Conservation (phyloP, 1,139 yeast species). For the Protomyces lactucae-debilis region DNA sequence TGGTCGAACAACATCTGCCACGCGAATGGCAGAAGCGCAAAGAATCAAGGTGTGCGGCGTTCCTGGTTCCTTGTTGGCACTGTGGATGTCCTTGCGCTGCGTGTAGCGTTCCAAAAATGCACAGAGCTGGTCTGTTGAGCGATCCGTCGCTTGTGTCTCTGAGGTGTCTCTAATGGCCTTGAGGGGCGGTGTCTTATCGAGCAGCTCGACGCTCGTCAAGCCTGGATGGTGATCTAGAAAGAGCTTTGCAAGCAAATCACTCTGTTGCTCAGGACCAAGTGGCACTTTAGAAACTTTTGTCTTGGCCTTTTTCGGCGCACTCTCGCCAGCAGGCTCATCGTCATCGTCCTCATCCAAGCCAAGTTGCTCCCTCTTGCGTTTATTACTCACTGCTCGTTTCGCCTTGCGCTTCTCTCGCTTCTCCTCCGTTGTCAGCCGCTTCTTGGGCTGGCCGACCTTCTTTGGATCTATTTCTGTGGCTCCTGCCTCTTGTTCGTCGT, state of each 20-base stretch:
- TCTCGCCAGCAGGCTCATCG: not conserved
- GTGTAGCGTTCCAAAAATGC: not conserved
- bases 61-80: slow-evolving; percentile 8
- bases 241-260: slow-evolving; percentile 6
- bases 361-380: slow-evolving; percentile 6
- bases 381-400: not conserved
- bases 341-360: not conserved
- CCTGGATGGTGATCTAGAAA: not conserved
- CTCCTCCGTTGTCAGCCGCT: slow-evolving; percentile 1
- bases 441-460: not conserved
- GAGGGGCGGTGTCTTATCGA: not conserved
- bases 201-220: slow-evolving; percentile 4
- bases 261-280: slow-evolving; percentile 10
- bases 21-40: slow-evolving; percentile 21
- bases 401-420: slow-evolving; percentile 7
- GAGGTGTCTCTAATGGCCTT: not conserved
- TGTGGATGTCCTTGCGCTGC: slow-evolving; percentile 3
- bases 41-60: slow-evolving; percentile 18
- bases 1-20: slow-evolving; percentile 14
- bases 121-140: not conserved
- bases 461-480: not conserved
- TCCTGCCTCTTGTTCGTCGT: not conserved
- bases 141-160: not conserved
- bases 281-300: not conserved
- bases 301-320: not conserved